These are phyloP conservation scores for Orbilia oligospora DNA, from an alignment of 2,329 filamentous ascomycete genomes.

Conservation along the genomic window DNA sequence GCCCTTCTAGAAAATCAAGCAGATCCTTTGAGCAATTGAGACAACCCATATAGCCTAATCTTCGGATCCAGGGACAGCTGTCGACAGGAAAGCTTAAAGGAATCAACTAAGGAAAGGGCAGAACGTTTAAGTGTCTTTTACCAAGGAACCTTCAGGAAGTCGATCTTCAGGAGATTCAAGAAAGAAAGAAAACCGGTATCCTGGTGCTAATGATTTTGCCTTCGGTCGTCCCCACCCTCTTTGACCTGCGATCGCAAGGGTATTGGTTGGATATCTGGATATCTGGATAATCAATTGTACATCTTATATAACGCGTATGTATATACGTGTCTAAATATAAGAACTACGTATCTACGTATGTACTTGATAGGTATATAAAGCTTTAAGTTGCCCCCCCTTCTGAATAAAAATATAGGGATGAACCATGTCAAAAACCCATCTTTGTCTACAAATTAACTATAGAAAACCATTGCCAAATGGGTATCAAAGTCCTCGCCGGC, in stretches of 20 bases:
- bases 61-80: constrained; percentile 9
- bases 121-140: too few species aligned
- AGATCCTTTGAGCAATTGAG: background rate
- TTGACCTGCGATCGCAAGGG: background rate
- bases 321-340: background rate
- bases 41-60: constrained; percentile 2
- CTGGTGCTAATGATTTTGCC: background rate
- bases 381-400: background rate
- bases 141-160: background rate
- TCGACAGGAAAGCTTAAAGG: background rate
- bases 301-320: background rate
- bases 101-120: background rate
- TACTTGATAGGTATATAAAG: background rate
- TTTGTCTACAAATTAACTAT: too few species aligned
- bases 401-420: background rate
- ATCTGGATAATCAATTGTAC: too few species aligned
- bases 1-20: background rate
- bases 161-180: constrained; percentile 11
- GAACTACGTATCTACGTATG: background rate
- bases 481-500: background rate
- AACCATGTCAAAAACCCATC: too few species aligned
- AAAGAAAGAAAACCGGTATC: constrained; percentile 1
- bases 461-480: too few species aligned
- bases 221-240: background rate
- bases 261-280: constrained; percentile 16